These are phyloP conservation scores for Phaffomyces antillensis DNA, from an alignment of 805 yeast species.

Conservation along the genomic window DNA sequence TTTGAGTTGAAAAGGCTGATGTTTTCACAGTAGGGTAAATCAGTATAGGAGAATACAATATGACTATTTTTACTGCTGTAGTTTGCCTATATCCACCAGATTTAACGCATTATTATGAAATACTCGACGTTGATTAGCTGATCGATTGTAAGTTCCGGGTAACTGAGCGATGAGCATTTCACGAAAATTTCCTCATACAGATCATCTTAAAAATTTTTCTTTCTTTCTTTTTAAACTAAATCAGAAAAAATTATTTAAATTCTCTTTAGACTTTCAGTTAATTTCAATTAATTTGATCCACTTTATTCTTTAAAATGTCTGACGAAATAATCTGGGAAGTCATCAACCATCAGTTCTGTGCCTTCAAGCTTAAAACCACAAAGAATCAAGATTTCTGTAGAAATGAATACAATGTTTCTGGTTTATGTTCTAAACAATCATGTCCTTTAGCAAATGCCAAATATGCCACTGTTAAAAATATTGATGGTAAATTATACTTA, in stretches of 20 bases:
- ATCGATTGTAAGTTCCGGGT: background rate
- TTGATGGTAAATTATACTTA: slow-evolving; percentile 71
- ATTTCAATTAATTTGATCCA: background rate
- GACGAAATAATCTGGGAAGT: slow-evolving; percentile 89
- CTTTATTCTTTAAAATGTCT: slow-evolving; percentile 1
- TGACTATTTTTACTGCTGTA: no score
- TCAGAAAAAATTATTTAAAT: background rate
- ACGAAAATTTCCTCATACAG: slow-evolving; percentile 1
- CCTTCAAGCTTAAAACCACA: slow-evolving; percentile 84
- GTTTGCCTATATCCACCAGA: background rate
- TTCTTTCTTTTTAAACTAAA: background rate
- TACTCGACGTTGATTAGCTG: slow-evolving; percentile 1
- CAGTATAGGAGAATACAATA: no score
- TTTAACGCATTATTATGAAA: background rate
- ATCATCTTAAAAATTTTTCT: background rate
- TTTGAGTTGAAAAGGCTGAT: no score
- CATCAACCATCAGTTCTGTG: slow-evolving; percentile 90
- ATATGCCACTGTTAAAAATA: slow-evolving; percentile 79
- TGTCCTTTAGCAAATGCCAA: slow-evolving; percentile 95
- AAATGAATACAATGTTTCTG: slow-evolving; percentile 93
- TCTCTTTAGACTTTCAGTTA: background rate
- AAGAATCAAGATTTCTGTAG: slow-evolving; percentile 90
- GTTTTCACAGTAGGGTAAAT: no score
- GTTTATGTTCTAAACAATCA: slow-evolving; percentile 86
- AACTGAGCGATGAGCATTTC: slow-evolving; percentile 4